A percentile compares a stretch with the other conserved stretches of the same genome.
phyloP scores from a whole-genome alignment of 2,329 filamentous ascomycete species.

The Calonectria crousiana region DNA sequence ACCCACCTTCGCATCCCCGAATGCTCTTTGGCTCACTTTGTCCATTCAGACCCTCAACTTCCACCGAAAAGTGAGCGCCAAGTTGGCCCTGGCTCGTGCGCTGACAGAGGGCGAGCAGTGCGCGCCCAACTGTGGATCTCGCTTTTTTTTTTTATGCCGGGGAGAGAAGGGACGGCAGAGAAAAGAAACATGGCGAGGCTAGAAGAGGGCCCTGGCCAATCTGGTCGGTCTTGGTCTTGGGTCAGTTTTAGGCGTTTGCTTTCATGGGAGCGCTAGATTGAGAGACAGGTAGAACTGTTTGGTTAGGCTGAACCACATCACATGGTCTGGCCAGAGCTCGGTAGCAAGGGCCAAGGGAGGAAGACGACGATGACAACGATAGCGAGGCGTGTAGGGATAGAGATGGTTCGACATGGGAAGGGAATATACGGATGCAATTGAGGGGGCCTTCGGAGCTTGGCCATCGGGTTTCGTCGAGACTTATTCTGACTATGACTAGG shows the following conservation, averaged over 20 bases:
- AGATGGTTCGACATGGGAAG: background rate
- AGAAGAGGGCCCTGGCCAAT: constrained; percentile 12
- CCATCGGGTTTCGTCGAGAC: constrained; percentile 12
- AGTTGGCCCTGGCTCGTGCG: constrained; percentile 37
- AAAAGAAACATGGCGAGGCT: constrained; percentile 25
- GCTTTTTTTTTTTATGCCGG: constrained; percentile 8
- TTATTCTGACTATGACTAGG: constrained; percentile 1
- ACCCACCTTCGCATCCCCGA: constrained; percentile 37
- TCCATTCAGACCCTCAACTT: constrained; percentile 37
- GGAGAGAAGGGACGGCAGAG: constrained; percentile 26
- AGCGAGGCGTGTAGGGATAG: background rate
- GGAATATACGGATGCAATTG: constrained; percentile 3
- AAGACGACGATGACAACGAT: background rate
- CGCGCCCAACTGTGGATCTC: constrained; percentile 41
- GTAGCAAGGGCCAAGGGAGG: background rate
- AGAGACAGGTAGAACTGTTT: constrained; percentile 15
- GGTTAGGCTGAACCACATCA: background rate
- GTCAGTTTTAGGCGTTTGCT: constrained; percentile 19
- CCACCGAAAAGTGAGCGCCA: constrained; percentile 43
- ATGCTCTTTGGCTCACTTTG: constrained; percentile 36
- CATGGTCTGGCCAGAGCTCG: background rate
- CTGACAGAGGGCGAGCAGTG: constrained; percentile 45
- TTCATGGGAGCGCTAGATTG: constrained; percentile 21
- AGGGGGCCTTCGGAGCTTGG: constrained; percentile 1
- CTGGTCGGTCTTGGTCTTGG: constrained; percentile 13